Evolutionary conservation across 1,284 basidiomycete species (phyloP), one percentile per base, ranked within the genome.

Genomic region (Meripilus lineatus): DNA sequence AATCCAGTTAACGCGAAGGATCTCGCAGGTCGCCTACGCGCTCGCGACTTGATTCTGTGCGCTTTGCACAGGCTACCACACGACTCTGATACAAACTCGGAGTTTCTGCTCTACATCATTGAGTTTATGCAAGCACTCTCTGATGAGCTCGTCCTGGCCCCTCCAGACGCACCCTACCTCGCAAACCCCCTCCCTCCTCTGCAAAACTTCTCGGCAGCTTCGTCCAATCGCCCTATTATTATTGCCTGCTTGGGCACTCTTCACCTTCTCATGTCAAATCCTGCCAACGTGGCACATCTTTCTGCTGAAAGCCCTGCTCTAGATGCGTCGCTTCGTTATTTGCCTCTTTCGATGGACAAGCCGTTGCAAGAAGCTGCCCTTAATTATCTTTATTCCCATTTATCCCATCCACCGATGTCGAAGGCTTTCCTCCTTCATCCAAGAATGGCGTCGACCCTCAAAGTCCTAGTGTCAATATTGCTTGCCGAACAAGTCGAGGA

Each of bases 301-400:
- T 61, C 64, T 13, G 54, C 74, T 3, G 68, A 72, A 47, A 80
- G 81, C 0, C 74, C 72, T 11, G 80, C 77, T 3, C 68, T 89
- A 23, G 66, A 66, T 6, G 75, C 79, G 2, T 69, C 83, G 5
- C 71, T 89, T 48, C 74, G 78, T 53, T 84, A 83, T 53, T 73
- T 91, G 6, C 83, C 89, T n/a, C 71, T 90, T 1, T 74, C 89
- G 55, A 56, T 69, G 34, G 89, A 92, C 65, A 78, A 77, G 50
- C 69, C 72, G 11, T 69, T 92, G 18, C 67, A 84, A 3, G 81
- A 86, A 40, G 77, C 79, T 3, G 77, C 76, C 38, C 58, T 92
- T 44, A 88, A 87, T 58, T 89, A 83, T 55, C 61, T 93, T 8
- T 89, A 89, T 58, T 69, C 77, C 8, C 84, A 91, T 61, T 68